A percentile compares a stretch with the other conserved stretches of the same genome.
These are phyloP conservation scores for Aspergillus caelatus DNA, from an alignment of 2,329 filamentous ascomycete species.

Conservation along the genomic window DNA sequence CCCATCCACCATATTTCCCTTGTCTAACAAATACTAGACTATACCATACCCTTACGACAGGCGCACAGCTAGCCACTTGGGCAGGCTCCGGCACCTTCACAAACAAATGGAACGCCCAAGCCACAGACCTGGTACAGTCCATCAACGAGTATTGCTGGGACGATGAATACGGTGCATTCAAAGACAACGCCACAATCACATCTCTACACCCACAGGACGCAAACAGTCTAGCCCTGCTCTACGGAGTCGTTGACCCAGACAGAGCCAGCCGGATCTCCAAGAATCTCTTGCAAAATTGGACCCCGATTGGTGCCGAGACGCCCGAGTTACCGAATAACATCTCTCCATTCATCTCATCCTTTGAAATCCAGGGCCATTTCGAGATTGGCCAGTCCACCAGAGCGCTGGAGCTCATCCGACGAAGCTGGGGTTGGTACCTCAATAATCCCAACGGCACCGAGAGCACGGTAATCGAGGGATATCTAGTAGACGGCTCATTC, in stretches of 20 bases:
- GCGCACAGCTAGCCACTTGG: conserved; percentile 54
- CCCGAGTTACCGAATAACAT: conserved; percentile 63
- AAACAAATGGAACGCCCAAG: conserved; percentile 41
- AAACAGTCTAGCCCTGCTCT: conserved; percentile 59
- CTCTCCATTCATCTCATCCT: conserved; percentile 60
- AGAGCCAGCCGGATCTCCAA: conserved; percentile 47
- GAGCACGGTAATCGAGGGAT: conserved; percentile 63
- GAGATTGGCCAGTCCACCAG: conserved; percentile 51
- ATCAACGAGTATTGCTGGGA: conserved; percentile 57
- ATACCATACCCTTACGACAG: conserved; percentile 59
- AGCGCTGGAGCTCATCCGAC: conserved; percentile 59
- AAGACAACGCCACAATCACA: conserved; percentile 55
- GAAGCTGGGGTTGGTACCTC: conserved; percentile 64
- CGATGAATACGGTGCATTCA: conserved; percentile 52
- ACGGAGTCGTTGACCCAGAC: conserved; percentile 46
- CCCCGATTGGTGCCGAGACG: conserved; percentile 56
- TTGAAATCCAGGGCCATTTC: conserved; percentile 63
- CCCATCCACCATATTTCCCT: not conserved
- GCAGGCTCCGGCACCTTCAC: conserved; percentile 47
- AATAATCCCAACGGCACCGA: conserved; percentile 60
- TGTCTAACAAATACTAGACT: conserved; percentile 31
- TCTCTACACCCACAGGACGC: conserved; percentile 63
- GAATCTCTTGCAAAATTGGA: conserved; percentile 57
- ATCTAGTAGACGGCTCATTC: conserved; percentile 58
- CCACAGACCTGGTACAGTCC: conserved; percentile 44